These are phyloP conservation scores for Rhizophora apiculata DNA, from an alignment of 345 rosid species.

Conservation along the genomic window DNA sequence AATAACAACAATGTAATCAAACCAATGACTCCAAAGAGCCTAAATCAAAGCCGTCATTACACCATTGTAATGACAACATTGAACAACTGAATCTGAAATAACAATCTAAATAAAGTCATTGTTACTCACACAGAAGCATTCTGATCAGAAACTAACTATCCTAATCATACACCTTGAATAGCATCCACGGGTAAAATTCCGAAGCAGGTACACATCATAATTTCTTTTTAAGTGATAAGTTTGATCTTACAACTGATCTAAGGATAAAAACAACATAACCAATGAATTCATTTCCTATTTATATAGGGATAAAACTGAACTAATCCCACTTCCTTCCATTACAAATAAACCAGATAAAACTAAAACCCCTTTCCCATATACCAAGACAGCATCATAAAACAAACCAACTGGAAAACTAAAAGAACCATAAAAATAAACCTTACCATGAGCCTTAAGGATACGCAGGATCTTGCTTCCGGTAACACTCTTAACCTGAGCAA, in stretches of 20 bases:
- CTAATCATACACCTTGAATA: no score
- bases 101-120: no score
- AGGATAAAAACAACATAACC: background rate
- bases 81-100: no score
- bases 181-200: no score
- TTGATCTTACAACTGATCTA: background rate
- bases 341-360: background rate
- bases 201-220: no score
- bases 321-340: background rate
- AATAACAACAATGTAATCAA: background rate
- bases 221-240: no score
- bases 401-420: background rate
- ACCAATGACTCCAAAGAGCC: no score
- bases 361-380: background rate
- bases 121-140: no score
- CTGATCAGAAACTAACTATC: no score
- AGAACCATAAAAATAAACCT: background rate
- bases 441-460: conserved; percentile 69
- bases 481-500: conserved; percentile 65
- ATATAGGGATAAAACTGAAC: background rate
- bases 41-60: no score
- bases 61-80: no score
- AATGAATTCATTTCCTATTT: background rate
- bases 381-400: background rate
- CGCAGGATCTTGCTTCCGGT: conserved; percentile 71